Conservation (phyloP, 805 yeast genomes). For the Cyberlindnera mrakii region DNA sequence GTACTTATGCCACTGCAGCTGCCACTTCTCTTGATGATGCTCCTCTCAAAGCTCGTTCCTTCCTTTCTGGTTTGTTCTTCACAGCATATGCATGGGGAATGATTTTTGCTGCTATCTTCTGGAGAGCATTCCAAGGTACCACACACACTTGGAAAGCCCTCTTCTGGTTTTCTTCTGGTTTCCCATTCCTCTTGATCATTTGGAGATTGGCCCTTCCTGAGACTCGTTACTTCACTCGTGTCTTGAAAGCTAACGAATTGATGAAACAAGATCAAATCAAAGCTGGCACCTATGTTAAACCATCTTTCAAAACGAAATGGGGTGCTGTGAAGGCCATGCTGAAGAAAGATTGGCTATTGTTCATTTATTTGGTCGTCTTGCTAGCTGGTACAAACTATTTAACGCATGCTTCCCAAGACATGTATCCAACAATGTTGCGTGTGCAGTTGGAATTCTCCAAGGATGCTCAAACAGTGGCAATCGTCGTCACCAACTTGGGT, state of each 20-base stretch:
- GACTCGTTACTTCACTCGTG: conserved; percentile 42
- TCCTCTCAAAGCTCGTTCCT: conserved; percentile 55
- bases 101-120: conserved; percentile 56
- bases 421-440: conserved; percentile 58
- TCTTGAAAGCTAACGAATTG: conserved; percentile 24
- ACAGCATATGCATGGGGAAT: conserved; percentile 62
- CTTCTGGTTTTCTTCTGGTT: conserved; percentile 68
- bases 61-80: conserved; percentile 55
- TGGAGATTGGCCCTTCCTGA: conserved; percentile 59
- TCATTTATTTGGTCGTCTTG: conserved; percentile 50
- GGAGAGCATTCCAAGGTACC: conserved; percentile 49
- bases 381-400: conserved; percentile 68
- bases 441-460: conserved; percentile 43
- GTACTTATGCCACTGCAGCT: conserved; percentile 38
- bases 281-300: conserved; percentile 24
- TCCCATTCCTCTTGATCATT: conserved; percentile 48
- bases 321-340: conserved; percentile 29
- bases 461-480: conserved; percentile 51
- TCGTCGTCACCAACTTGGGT: conserved; percentile 59
- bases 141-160: conserved; percentile 59
- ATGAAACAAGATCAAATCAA: conserved; percentile 23
- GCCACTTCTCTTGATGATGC: conserved; percentile 54
- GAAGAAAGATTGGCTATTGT: conserved; percentile 54
- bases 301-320: conserved; percentile 19
- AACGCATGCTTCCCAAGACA: conserved; percentile 72